phyloP scores from a whole-genome alignment of 768 basidiomycete genomes.

The Mycena pura region DNA sequence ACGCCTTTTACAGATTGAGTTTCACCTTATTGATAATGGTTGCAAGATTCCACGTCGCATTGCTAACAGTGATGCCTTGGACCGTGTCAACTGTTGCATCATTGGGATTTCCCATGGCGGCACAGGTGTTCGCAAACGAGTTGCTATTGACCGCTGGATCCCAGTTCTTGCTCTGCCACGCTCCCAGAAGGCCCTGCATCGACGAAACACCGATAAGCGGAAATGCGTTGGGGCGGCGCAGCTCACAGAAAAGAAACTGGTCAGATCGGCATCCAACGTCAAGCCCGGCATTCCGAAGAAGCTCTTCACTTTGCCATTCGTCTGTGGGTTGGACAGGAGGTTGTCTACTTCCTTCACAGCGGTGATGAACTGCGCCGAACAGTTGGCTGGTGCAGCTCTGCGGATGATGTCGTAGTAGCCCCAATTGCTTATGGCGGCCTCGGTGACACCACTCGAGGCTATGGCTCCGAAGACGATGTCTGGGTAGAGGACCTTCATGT shows the following conservation, averaged over 20 bases:
- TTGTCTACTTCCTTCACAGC: conserved; percentile 65
- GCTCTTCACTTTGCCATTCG: conserved; percentile 42
- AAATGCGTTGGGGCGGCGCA: conserved; percentile 5
- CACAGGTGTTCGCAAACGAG: conserved; percentile 72
- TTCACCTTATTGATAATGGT: conserved; percentile 16
- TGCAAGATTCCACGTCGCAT: conserved; percentile 32
- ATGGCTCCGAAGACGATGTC: conserved; percentile 87
- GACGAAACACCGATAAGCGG: conserved; percentile 8
- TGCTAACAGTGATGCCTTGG: conserved; percentile 33
- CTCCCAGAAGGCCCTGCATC: conserved; percentile 60
- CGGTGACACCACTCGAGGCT: conserved; percentile 90
- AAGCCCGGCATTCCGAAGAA: conserved; percentile 19
- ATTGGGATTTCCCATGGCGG: conserved; percentile 51
- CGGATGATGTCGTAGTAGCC: conserved; percentile 88
- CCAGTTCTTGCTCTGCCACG: conserved; percentile 90
- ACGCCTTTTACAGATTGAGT: not conserved
- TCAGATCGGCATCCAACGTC: conserved; percentile 19
- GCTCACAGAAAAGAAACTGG: conserved; percentile 18
- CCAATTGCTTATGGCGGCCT: conserved; percentile 82
- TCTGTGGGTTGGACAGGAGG: conserved; percentile 57
- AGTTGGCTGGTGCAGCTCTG: conserved; percentile 66
- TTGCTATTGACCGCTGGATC: conserved; percentile 72
- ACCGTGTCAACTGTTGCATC: conserved; percentile 25
- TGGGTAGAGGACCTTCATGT: conserved; percentile 87
- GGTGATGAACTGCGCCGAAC: conserved; percentile 61